These are phyloP conservation scores for Apiotrichum laibachii DNA, from an alignment of 1,284 basidiomycete genomes.

Conservation along the genomic window DNA sequence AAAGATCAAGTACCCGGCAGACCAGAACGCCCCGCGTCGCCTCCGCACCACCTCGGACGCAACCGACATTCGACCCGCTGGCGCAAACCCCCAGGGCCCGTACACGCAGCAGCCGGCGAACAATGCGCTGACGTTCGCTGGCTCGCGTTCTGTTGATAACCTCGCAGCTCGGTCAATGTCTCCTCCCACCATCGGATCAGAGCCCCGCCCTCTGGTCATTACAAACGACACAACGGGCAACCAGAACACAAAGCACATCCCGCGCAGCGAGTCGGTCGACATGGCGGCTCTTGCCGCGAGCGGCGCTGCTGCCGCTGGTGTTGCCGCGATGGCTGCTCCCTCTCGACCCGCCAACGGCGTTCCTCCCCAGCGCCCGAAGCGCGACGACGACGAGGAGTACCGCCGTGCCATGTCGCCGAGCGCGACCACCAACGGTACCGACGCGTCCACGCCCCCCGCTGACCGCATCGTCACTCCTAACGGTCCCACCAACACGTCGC, in stretches of 20 bases:
- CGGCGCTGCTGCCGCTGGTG: conserved; percentile 60
- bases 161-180: conserved; percentile 30
- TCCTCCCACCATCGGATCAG: conserved; percentile 20
- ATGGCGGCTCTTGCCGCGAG: conserved; percentile 41
- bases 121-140: conserved; percentile 7
- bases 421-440: conserved; percentile 4
- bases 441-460: conserved; percentile 12
- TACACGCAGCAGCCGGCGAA: conserved; percentile 2
- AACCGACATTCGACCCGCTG: conserved; percentile 12
- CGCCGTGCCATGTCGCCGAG: conserved; percentile 51
- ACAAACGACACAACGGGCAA: conserved; percentile 19
- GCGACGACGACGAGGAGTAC: conserved; percentile 64
- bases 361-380: conserved; percentile 60
- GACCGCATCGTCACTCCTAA: conserved; percentile 23
- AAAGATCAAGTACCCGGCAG: conserved; percentile 86
- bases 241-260: conserved; percentile 4
- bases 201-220: conserved; percentile 22
- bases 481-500: conserved; percentile 25
- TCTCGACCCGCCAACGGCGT: conserved; percentile 46
- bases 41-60: conserved; percentile 22
- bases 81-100: background rate
- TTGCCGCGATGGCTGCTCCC: conserved; percentile 64
- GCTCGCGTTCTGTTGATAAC: conserved; percentile 35
- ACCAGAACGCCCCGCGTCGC: conserved; percentile 27
- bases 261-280: conserved; percentile 23